Evolutionary conservation across 2,329 filamentous ascomycete species (phyloP).

Genomic region (Pseudocercospora fuligena): DNA sequence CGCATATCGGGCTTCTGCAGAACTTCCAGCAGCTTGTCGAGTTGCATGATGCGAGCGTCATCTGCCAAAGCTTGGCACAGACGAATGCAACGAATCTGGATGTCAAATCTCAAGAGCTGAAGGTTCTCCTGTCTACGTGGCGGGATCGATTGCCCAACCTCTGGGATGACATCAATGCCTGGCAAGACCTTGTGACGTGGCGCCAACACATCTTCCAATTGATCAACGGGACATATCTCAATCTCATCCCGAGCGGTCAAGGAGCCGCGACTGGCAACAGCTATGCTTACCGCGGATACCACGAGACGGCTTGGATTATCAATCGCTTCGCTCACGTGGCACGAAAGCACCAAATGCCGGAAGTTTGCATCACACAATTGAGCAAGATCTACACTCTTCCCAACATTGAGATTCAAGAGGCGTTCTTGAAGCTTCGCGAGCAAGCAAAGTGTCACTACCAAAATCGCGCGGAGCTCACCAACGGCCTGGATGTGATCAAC

Average conservation of each 20-base stretch:
- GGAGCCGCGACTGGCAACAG: constrained; percentile 83
- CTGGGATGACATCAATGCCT: constrained; percentile 99
- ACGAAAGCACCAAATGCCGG: constrained; percentile 92
- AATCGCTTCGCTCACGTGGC: constrained; percentile 98
- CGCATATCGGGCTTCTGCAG: constrained; percentile 91
- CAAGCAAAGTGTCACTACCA: constrained; percentile 99
- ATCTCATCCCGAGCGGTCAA: constrained; percentile 77
- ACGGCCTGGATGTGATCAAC: constrained; percentile 96
- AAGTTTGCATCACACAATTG: constrained; percentile 96
- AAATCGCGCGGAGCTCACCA: constrained; percentile 88
- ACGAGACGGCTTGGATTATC: constrained; percentile 99
- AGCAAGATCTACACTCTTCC: constrained; percentile 98
- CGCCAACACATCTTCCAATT: constrained; percentile 97
- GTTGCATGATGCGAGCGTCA: constrained; percentile 94
- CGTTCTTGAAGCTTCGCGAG: constrained; percentile 96
- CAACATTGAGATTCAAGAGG: constrained; percentile 99
- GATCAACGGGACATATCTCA: constrained; percentile 92
- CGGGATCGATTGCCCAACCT: constrained; percentile 93
- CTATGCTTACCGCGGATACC: constrained; percentile 94
- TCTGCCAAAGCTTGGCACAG: constrained; percentile 84
- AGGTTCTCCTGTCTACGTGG: constrained; percentile 92
- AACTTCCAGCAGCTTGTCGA: constrained; percentile 99
- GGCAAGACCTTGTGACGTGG: constrained; percentile 99
- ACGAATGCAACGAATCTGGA: constrained; percentile 88
- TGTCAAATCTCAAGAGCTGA: constrained; percentile 92